Evolutionary conservation across 2,329 filamentous ascomycete genomes (phyloP).

Genomic region (Periconia macrospinosa): DNA sequence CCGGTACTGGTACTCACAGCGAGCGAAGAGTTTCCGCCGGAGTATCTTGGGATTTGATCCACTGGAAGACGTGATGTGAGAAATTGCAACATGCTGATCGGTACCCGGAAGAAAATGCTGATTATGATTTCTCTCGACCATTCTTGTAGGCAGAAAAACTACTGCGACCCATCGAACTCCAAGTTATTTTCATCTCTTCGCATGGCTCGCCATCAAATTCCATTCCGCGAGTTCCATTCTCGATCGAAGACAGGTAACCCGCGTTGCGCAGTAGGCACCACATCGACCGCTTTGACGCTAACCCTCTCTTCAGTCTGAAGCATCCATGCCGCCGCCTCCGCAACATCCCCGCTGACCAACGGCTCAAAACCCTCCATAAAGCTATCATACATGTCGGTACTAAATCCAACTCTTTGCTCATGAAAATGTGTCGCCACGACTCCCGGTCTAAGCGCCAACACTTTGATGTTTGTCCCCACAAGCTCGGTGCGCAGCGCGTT

Average conservation of each 20-base stretch:
- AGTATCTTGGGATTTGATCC: too few species aligned
- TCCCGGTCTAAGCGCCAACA: not conserved
- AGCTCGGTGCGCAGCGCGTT: conserved; percentile 55
- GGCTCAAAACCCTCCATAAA: conserved; percentile 53
- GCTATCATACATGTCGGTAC: conserved; percentile 45
- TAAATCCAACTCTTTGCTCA: conserved; percentile 39
- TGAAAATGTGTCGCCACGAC: conserved; percentile 1
- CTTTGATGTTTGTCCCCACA: conserved; percentile 49
- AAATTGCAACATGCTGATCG: too few species aligned
- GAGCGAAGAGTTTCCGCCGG: too few species aligned
- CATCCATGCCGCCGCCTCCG: conserved; percentile 49
- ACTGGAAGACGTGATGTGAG: too few species aligned
- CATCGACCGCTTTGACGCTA: conserved; percentile 51
- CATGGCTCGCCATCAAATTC: not conserved
- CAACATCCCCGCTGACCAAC: conserved; percentile 48
- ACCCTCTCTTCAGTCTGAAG: conserved; percentile 45
- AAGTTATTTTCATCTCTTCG: too few species aligned
- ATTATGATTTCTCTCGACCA: too few species aligned
- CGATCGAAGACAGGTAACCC: conserved; percentile 42
- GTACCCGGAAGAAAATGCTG: too few species aligned
- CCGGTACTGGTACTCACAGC: not conserved
- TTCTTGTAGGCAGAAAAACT: too few species aligned
- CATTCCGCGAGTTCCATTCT: conserved; percentile 31
- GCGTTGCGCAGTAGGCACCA: conserved; percentile 49
- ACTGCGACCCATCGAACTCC: too few species aligned